Conservation (phyloP, 1,284 basidiomycete species). For the Takashimella koratensis region DNA sequence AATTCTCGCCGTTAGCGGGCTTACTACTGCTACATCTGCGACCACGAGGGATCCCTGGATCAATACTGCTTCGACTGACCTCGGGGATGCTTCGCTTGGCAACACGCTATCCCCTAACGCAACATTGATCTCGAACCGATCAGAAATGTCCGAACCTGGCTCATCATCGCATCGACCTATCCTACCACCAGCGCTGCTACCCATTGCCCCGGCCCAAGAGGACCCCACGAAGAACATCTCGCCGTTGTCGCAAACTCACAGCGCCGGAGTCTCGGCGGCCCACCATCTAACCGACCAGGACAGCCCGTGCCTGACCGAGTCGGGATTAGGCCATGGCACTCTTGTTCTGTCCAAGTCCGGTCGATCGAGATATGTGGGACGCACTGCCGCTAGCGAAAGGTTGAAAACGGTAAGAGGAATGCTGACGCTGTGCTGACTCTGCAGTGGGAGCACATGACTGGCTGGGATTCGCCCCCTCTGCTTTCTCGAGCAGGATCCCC, state of each 20-base stretch:
- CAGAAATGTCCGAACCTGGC: no score
- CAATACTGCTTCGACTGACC: no score
- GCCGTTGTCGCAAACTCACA: background rate
- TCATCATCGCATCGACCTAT: constrained; percentile 14
- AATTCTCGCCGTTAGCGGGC: constrained; percentile 10
- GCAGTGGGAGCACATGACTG: background rate
- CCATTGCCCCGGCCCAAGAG: background rate
- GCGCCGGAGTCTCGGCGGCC: background rate
- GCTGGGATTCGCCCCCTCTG: background rate
- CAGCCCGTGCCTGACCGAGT: background rate
- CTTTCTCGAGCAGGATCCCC: background rate
- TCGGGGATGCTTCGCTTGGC: no score
- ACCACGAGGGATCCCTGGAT: constrained; percentile 19
- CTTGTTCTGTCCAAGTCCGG: constrained; percentile 25
- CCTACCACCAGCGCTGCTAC: background rate
- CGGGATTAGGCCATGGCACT: constrained; percentile 25
- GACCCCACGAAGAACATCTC: background rate
- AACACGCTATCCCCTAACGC: no score
- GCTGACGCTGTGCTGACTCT: background rate
- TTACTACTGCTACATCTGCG: no score
- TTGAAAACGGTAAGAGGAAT: constrained; percentile 24
- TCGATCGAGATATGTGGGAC: constrained; percentile 28
- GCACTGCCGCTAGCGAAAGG: constrained; percentile 32
- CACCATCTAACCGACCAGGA: background rate
- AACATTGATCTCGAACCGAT: no score